Evolutionary conservation across 179 eudicot species (phyloP).

Genomic region (Camellia oleifera): DNA sequence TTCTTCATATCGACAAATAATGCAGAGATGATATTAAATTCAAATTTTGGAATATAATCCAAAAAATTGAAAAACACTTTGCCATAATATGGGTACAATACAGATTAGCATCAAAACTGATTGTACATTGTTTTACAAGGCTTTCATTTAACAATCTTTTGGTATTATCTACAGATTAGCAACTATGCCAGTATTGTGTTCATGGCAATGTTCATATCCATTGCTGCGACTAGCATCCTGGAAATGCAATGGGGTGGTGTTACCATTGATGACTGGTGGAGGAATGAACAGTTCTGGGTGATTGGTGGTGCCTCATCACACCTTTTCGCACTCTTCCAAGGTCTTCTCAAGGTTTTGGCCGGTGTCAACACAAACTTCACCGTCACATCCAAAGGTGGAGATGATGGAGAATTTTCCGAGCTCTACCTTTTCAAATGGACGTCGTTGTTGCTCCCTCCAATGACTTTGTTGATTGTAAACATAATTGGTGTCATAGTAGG

Average conservation of each 20-base stretch:
- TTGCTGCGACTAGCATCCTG: conserved; percentile 72
- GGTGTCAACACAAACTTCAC: conserved; percentile 93
- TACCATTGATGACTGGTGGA: conserved; percentile 85
- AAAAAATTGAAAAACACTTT: too few species aligned
- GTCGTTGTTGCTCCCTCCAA: conserved; percentile 71
- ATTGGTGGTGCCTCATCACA: conserved; percentile 92
- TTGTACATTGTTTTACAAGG: not conserved
- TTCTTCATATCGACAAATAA: too few species aligned
- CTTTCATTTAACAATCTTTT: conserved; percentile 9
- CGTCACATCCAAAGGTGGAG: conserved; percentile 93
- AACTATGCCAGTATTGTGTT: conserved; percentile 85
- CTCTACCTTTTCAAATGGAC: conserved; percentile 96
- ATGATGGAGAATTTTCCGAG: conserved; percentile 83
- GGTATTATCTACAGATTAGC: conserved; percentile 64
- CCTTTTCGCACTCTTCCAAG: conserved; percentile 87
- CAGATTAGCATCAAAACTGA: not conserved
- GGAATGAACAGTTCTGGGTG: conserved; percentile 99
- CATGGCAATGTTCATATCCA: conserved; percentile 80
- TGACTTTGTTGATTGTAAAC: conserved; percentile 74
- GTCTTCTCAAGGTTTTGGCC: conserved; percentile 91
- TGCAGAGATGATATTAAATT: too few species aligned
- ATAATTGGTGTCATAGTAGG: conserved; percentile 76
- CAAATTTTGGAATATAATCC: too few species aligned
- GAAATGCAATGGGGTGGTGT: conserved; percentile 97
- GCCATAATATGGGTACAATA: not conserved